Evolutionary conservation across 106 monocot species (phyloP), one percentile per base, ranked within the genome.

Genomic region (Cymbidium sinense): DNA sequence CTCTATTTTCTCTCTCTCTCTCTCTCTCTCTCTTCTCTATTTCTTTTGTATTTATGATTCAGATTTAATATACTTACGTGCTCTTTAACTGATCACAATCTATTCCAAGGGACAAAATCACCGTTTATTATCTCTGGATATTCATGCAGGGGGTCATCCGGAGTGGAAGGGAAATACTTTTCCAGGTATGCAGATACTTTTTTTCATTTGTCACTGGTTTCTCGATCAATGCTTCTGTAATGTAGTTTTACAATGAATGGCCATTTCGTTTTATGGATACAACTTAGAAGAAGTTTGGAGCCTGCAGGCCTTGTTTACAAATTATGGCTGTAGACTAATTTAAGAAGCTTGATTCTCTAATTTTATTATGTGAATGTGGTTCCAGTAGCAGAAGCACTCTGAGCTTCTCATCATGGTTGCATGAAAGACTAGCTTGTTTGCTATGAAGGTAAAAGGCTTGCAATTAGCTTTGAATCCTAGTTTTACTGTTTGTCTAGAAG

Each of bases 81-180:
- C 0, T 29, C 33, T 69, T 69, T 69, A 69, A 69, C 31, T 69
- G 28, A 34, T 69, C 34, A 34, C 69, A 69, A 69, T 69, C 28
- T 31, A 15, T 33, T 69, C 33, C 11, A 69, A 69, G 34, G 18
- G 69, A 31, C 15, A 34, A 34, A 47, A 34, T 69, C n/a, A 15
- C 6, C 0, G 31, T 28, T 69, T 17, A 69, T 79, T 30, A 21
- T 52, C 50, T 71, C 69, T 50, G 34, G 12, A 51, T 50, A 25
- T 71, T 72, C 78, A 72, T 70, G 50, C 78, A 84, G 90, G 86
- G 58, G 25, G 80, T 87, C 44, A 91, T 91, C 69, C 75, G 65
- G 39, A 80, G 77, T 41, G 94, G 94, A 91, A 89, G 84, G 74
- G 94, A 94, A 83, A 94, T 91, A 34, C 86, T 91, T 75, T 85